phyloP scores from a whole-genome alignment of 148 eudicot genomes.

The Polygonum aviculare region DNA sequence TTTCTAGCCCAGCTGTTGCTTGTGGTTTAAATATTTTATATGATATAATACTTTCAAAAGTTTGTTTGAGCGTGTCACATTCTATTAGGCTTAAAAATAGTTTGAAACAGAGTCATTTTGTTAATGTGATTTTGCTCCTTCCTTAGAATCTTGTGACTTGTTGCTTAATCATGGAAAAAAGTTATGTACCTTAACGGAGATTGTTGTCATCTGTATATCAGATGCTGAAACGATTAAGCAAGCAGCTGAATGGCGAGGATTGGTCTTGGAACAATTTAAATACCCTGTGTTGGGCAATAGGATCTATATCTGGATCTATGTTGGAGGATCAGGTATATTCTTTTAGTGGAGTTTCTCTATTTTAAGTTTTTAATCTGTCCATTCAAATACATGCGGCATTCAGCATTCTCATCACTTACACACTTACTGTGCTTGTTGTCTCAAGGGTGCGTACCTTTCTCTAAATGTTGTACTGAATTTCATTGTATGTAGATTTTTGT shows the following conservation, averaged over 20 bases:
- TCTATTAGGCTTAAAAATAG: background rate
- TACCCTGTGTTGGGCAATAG: conserved; percentile 98
- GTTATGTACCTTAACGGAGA: background rate
- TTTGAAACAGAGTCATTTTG: background rate
- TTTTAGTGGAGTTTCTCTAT: background rate
- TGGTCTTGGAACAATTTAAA: conserved; percentile 99
- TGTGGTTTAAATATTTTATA: background rate
- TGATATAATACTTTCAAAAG: background rate
- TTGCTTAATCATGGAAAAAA: background rate
- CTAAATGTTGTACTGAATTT: background rate
- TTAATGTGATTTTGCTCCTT: background rate
- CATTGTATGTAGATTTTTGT: background rate
- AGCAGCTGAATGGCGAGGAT: conserved; percentile 90
- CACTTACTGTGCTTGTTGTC: background rate
- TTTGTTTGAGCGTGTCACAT: background rate
- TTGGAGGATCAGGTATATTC: conserved; percentile 76
- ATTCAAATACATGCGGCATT: background rate
- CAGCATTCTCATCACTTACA: background rate
- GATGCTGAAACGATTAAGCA: conserved; percentile 81
- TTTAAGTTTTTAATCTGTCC: conserved; percentile 3
- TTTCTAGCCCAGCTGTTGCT: background rate
- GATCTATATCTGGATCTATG: conserved; percentile 99
- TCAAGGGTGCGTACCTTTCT: background rate
- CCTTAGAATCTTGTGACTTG: background rate
- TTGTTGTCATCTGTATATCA: conserved; percentile 14